Evolutionary conservation across 2,329 filamentous ascomycete genomes (phyloP), one percentile per base, ranked within the genome.

Genomic region (Daldinia sp.): DNA sequence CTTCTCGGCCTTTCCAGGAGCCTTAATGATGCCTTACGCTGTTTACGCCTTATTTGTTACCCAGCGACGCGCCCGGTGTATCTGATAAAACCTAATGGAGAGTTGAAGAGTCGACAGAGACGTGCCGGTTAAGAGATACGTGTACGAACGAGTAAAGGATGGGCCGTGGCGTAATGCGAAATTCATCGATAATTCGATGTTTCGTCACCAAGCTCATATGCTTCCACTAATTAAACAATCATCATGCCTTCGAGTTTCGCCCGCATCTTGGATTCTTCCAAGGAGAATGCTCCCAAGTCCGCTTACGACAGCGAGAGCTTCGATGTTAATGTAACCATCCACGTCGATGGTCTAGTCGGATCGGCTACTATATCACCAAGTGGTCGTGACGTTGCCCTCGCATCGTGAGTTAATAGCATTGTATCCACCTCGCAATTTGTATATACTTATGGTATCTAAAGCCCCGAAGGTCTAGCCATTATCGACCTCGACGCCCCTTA

Each of bases 281-380:
- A 83, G 72, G 82, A 79, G 19, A 88, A 87, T 74, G 75, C 79
- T 30, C 85, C 89, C 70, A 87, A 85, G 72, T 88, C 87, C 58
- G 90, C 92, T 35, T 93, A 88, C 69, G 92, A 96, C 67, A 96
- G 93, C 76, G 88, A 91, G 56, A 96, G 91, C 30, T 97, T 97
- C 71, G 92, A 93, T 70, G 86, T 90, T 66, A 90, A 96, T 77
- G 90, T 91, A 53, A 91, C 90, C 1, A 94, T 97, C 70, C 88
- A 91, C 72, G 91, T 97, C 52, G 90, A 94, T 67, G 85, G 85
- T n/a, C 77, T 86, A 19, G 92, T 97, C 53, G 93, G 93, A 48
- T 96, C 94, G 4, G 94, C 94, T 70, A 94, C 93, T 62, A 97
- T 97, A 77, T 96, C 94, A 17, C 94, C 94, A 2, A 94, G 90